These are phyloP conservation scores for Nicotiana noctiflora DNA, from an alignment of 257 asterid genomes.

Conservation along the genomic window DNA sequence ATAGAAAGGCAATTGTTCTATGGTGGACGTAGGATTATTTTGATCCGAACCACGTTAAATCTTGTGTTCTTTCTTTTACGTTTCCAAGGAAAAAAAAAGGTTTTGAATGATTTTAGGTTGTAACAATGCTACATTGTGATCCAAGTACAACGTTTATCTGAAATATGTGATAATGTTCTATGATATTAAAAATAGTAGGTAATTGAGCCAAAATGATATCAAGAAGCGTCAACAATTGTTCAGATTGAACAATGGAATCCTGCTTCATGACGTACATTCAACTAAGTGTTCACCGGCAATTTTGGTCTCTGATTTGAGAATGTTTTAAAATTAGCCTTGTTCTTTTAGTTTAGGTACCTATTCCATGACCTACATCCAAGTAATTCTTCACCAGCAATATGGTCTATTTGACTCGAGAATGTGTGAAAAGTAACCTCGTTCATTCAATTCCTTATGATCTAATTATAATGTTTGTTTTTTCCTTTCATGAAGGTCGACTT, in stretches of 20 bases:
- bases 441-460: neutral
- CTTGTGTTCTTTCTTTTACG: too few species aligned
- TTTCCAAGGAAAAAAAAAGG: neutral
- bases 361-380: neutral
- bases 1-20: too few species aligned
- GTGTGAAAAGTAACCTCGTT: neutral
- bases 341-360: neutral
- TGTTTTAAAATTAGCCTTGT: neutral
- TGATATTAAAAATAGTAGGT: neutral
- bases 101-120: neutral
- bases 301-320: neutral
- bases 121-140: neutral
- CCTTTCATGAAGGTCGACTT: constrained; percentile 53
- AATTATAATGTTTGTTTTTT: neutral
- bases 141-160: neutral
- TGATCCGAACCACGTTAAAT: too few species aligned
- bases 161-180: neutral
- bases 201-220: neutral
- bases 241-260: neutral
- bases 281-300: neutral
- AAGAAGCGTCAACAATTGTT: neutral
- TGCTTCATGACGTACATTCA: neutral
- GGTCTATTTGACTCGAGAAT: neutral
- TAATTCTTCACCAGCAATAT: neutral
- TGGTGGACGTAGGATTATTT: too few species aligned